phyloP scores from a whole-genome alignment of 306 rosid genomes.

The Prunus salicina region DNA sequence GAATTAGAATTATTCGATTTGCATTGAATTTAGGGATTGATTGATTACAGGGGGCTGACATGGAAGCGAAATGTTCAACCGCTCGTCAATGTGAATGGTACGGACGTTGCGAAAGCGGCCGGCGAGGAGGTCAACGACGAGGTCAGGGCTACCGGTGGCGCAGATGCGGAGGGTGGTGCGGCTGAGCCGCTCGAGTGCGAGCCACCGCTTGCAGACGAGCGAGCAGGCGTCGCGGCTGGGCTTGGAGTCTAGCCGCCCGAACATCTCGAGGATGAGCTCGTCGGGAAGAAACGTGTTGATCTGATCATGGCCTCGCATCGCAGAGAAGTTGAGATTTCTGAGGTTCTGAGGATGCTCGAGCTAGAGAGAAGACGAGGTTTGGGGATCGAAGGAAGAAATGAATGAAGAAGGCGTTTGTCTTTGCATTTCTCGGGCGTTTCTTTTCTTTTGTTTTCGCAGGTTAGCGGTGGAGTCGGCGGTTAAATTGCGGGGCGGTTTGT shows the following conservation, averaged over 20 bases:
- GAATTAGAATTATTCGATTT: background rate
- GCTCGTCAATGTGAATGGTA: constrained; percentile 69
- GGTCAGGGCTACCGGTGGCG: constrained; percentile 73
- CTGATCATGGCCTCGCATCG: constrained; percentile 65
- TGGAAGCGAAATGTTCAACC: constrained; percentile 60
- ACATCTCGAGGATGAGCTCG: constrained; percentile 74
- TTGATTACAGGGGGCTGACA: constrained; percentile 41
- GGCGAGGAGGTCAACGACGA: constrained; percentile 52
- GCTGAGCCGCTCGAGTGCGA: constrained; percentile 70
- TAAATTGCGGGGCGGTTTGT: background rate
- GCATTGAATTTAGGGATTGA: background rate
- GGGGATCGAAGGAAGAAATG: background rate
- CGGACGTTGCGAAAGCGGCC: constrained; percentile 64
- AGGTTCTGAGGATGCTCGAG: background rate
- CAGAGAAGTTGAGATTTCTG: background rate
- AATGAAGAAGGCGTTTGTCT: background rate
- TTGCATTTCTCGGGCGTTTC: background rate
- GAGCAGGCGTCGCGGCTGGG: constrained; percentile 76
- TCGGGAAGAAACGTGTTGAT: constrained; percentile 76
- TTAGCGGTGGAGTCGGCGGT: constrained; percentile 31
- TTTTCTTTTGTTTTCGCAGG: background rate
- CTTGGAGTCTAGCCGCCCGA: constrained; percentile 60
- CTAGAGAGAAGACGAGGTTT: background rate
- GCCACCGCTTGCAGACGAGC: constrained; percentile 91
- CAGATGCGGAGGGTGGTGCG: constrained; percentile 74